A percentile compares a stretch with the other conserved stretches of the same genome.
phyloP scores from a whole-genome alignment of 768 basidiomycete genomes.

The Russula sp. region DNA sequence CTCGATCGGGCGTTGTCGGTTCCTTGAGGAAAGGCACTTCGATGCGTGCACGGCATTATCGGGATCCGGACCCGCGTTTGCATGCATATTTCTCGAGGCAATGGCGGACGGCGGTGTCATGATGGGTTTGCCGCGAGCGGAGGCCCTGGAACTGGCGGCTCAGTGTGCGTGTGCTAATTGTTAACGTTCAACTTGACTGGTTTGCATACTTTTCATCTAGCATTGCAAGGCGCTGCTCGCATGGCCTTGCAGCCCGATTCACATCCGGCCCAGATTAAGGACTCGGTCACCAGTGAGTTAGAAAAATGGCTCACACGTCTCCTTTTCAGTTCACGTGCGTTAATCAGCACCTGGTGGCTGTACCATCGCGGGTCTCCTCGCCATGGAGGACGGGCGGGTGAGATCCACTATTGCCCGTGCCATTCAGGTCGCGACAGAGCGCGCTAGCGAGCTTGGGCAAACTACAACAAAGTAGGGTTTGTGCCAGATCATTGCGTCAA shows the following conservation, averaged over 20 bases:
- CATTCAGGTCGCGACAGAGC: conserved; percentile 89
- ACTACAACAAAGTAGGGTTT: conserved; percentile 42
- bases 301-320: neutral
- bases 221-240: conserved; percentile 90
- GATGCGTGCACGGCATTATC: conserved; percentile 96
- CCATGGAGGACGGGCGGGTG: conserved; percentile 89
- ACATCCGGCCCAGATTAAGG: conserved; percentile 95
- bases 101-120: conserved; percentile 99
- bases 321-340: neutral
- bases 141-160: conserved; percentile 90
- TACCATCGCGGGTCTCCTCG: conserved; percentile 94
- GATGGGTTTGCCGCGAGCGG: conserved; percentile 95
- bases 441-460: conserved; percentile 80
- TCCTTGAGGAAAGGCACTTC: conserved; percentile 97
- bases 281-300: conserved; percentile 87
- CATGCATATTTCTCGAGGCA: conserved; percentile 92
- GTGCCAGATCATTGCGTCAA: neutral
- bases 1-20: conserved; percentile 91
- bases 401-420: conserved; percentile 91
- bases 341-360: conserved; percentile 88
- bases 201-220: conserved; percentile 34
- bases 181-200: neutral
- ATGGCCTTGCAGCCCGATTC: conserved; percentile 87
- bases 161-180: conserved; percentile 58
- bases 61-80: conserved; percentile 95